Conservation (phyloP, 768 basidiomycete genomes). For the Lactarius akahatsu region DNA sequence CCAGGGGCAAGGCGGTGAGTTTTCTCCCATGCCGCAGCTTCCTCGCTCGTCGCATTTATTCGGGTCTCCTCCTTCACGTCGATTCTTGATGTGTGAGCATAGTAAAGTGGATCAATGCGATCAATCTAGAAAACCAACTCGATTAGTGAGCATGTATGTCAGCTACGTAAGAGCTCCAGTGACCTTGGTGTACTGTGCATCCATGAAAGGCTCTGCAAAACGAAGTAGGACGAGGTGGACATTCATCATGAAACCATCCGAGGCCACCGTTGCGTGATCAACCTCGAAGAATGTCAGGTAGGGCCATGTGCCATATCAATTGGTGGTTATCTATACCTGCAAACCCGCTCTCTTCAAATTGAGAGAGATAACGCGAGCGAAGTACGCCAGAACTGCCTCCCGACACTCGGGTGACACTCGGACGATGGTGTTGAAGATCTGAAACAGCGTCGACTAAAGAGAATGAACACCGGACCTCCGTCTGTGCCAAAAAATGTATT, state of each 20-base stretch:
- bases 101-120: constrained; percentile 84
- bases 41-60: constrained; percentile 88
- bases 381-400: constrained; percentile 81
- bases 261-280: constrained; percentile 80
- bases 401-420: constrained; percentile 74
- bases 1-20: constrained; percentile 48
- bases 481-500: background rate
- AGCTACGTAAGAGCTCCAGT: constrained; percentile 6
- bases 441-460: constrained; percentile 70
- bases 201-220: constrained; percentile 94
- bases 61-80: constrained; percentile 87
- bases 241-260: constrained; percentile 93
- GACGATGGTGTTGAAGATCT: constrained; percentile 85
- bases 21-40: constrained; percentile 71
- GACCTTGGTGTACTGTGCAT: constrained; percentile 86
- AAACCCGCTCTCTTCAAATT: constrained; percentile 90
- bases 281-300: constrained; percentile 48
- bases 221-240: constrained; percentile 77
- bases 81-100: constrained; percentile 67
- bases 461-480: constrained; percentile 4
- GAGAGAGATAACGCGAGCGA: constrained; percentile 67
- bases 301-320: background rate
- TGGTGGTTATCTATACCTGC: constrained; percentile 52
- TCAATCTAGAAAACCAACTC: constrained; percentile 61
- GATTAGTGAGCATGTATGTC: background rate